A percentile compares a stretch with the other conserved stretches of the same genome.
Conservation (phyloP, 768 basidiomycete species). For the Psilocybe subaeruginosa region DNA sequence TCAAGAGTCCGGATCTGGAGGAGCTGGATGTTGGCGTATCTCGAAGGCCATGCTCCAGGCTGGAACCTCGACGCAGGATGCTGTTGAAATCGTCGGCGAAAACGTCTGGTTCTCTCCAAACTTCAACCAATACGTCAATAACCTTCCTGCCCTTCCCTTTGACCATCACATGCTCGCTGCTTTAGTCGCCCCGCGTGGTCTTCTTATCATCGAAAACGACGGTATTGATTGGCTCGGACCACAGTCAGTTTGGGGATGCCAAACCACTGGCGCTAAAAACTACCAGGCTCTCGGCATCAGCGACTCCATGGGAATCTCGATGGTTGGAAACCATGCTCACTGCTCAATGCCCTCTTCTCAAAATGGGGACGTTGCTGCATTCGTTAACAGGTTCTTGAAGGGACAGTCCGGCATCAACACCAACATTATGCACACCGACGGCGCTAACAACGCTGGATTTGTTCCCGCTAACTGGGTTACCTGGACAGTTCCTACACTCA, state of each 20-base stretch:
- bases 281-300: slow-evolving; percentile 52
- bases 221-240: slow-evolving; percentile 60
- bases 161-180: slow-evolving; percentile 63
- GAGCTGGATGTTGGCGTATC: slow-evolving; percentile 62
- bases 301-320: slow-evolving; percentile 53
- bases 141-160: slow-evolving; percentile 50
- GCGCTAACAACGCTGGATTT: slow-evolving; percentile 40
- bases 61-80: slow-evolving; percentile 54
- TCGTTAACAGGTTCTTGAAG: slow-evolving; percentile 58
- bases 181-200: slow-evolving; percentile 55
- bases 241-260: slow-evolving; percentile 50
- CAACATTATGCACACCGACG: slow-evolving; percentile 46
- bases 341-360: slow-evolving; percentile 56
- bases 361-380: slow-evolving; percentile 49
- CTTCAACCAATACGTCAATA: slow-evolving; percentile 50
- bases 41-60: slow-evolving; percentile 47
- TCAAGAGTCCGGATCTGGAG: slow-evolving; percentile 66
- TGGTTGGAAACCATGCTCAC: slow-evolving; percentile 56
- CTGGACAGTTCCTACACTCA: slow-evolving; percentile 50
- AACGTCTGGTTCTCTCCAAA: slow-evolving; percentile 63
- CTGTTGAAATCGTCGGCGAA: slow-evolving; percentile 59
- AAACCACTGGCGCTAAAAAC: slow-evolving; percentile 51
- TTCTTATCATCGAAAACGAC: slow-evolving; percentile 59
- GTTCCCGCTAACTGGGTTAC: slow-evolving; percentile 46
- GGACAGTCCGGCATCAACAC: slow-evolving; percentile 49